A percentile compares a stretch with the other conserved stretches of the same genome.
Evolutionary conservation across 345 rosid species (phyloP).

Genomic region (Corchorus capsularis): DNA sequence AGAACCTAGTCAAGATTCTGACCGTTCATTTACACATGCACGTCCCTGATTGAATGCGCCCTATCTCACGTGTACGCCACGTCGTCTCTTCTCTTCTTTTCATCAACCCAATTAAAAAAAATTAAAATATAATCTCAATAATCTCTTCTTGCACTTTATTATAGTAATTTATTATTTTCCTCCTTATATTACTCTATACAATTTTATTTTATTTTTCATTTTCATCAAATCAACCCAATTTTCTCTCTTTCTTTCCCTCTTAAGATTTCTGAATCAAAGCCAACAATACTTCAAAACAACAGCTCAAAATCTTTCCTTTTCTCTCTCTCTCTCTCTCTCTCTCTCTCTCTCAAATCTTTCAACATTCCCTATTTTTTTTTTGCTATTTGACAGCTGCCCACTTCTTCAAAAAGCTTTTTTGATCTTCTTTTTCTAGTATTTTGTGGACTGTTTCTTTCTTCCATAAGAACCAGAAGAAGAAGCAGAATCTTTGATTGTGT

Average conservation of each 20-base stretch:
- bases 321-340: not conserved
- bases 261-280: conserved; percentile 37
- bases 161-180: not conserved
- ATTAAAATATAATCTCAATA: no score
- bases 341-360: conserved; percentile 19
- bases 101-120: not conserved
- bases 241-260: conserved; percentile 31
- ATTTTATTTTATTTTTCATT: not conserved
- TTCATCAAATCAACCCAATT: no score
- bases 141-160: not conserved
- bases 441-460: conserved; percentile 27
- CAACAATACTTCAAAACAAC: not conserved
- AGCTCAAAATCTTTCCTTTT: not conserved
- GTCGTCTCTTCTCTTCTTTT: conserved; percentile 31
- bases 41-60: conserved; percentile 26
- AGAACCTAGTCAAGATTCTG: conserved; percentile 23
- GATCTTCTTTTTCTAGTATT: conserved; percentile 18
- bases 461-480: not conserved
- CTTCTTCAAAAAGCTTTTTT: conserved; percentile 24
- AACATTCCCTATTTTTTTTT: conserved; percentile 14
- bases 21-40: conserved; percentile 26
- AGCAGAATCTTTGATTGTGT: not conserved
- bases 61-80: conserved; percentile 39
- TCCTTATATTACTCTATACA: no score
- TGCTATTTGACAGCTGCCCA: conserved; percentile 25